These are phyloP conservation scores for Petunia axillaris DNA, from an alignment of 257 asterid species.

Conservation along the genomic window DNA sequence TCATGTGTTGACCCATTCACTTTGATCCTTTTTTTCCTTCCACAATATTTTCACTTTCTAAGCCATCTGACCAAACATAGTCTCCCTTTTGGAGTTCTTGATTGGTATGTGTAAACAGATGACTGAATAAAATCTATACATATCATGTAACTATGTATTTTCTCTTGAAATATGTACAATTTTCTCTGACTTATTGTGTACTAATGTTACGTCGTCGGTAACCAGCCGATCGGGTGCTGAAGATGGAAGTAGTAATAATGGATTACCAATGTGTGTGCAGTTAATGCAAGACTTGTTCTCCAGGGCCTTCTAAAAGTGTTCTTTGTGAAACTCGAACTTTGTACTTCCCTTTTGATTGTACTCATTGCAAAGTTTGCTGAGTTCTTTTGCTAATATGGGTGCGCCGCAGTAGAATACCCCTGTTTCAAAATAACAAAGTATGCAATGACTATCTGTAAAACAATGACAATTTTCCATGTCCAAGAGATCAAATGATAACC, in stretches of 20 bases:
- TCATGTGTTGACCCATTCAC: constrained; percentile 14
- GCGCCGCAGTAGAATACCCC: constrained; percentile 95
- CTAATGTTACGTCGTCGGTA: neutral
- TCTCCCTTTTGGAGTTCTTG: constrained; percentile 25
- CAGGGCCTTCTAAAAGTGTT: constrained; percentile 59
- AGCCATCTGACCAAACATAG: constrained; percentile 19
- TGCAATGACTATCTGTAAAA: neutral
- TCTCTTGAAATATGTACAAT: constrained; percentile 7
- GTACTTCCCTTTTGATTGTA: constrained; percentile 88
- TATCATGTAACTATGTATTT: constrained; percentile 6
- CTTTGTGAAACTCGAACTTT: constrained; percentile 94
- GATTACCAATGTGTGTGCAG: neutral
- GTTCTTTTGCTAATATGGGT: constrained; percentile 89
- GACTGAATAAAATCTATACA: constrained; percentile 30
- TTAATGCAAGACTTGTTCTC: constrained; percentile 5
- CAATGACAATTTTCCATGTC: neutral
- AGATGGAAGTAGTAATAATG: neutral
- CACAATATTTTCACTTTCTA: neutral
- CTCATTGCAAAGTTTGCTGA: constrained; percentile 75
- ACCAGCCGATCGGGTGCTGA: neutral
- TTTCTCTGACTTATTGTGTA: constrained; percentile 20
- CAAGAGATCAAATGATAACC: neutral
- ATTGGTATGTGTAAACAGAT: neutral
- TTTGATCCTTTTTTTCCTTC: constrained; percentile 6
- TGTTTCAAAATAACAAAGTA: constrained; percentile 37